A percentile compares a stretch with the other conserved stretches of the same genome.
These are phyloP conservation scores for Trifolium fragiferum DNA, from an alignment of 306 rosid species.

Conservation along the genomic window DNA sequence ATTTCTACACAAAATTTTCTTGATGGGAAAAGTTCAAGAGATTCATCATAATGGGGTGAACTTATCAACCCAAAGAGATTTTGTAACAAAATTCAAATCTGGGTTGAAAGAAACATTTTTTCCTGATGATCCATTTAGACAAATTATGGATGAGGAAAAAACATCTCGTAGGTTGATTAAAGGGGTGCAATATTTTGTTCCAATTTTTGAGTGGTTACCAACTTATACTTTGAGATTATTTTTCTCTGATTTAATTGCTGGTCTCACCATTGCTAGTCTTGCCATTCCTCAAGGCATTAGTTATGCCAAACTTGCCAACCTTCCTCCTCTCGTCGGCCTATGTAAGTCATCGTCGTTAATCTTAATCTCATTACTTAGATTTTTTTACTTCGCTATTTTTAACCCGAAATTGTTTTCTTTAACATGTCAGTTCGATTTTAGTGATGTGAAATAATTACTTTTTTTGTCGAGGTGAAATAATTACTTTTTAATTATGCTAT, in stretches of 20 bases:
- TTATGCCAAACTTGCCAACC: constrained; percentile 69
- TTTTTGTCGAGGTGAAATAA: neutral
- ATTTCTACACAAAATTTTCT: neutral
- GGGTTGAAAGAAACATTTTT: constrained; percentile 65
- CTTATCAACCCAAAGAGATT: constrained; percentile 49
- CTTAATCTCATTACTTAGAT: neutral
- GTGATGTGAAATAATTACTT: neutral
- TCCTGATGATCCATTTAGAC: constrained; percentile 76
- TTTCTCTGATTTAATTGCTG: constrained; percentile 69
- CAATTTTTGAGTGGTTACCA: constrained; percentile 77
- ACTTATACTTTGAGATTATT: constrained; percentile 47
- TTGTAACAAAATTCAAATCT: constrained; percentile 44
- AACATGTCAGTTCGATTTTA: neutral
- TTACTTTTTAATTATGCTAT: neutral
- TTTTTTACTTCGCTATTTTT: neutral
- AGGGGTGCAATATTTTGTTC: constrained; percentile 63
- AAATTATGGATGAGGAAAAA: constrained; percentile 42
- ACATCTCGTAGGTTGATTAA: constrained; percentile 23
- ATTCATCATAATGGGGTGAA: constrained; percentile 49
- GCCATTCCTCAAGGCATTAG: constrained; percentile 98
- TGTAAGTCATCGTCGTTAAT: constrained; percentile 50
- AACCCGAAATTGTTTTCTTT: neutral
- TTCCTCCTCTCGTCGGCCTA: constrained; percentile 84
- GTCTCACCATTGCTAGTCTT: constrained; percentile 83
- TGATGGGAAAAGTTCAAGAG: neutral